Evolutionary conservation across 768 basidiomycete genomes (phyloP), one percentile per base, ranked within the genome.

Genomic region (Lactarius akahatsu): DNA sequence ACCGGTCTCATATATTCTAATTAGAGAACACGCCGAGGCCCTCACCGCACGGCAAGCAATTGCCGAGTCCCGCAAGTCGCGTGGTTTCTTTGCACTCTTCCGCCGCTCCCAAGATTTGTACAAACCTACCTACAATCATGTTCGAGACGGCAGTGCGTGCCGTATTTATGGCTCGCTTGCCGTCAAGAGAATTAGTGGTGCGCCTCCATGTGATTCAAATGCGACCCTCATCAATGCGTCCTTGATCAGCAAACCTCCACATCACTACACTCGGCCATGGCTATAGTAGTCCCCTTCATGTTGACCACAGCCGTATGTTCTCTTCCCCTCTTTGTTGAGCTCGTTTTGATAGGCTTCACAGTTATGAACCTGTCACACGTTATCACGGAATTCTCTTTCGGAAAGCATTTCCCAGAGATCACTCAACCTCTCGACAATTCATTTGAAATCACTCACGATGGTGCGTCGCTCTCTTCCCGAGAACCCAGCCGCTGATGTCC

Each of bases 281-380:
- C 28, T 99, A 99, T 73, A 81, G 89, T 55, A 94, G 91, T 69
- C 81, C 82, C n/a, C 84, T 92, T 64, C 96, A 98, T 75, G 91
- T 95, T 7, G 90, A 92, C 70, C 96, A 99, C 72, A 83, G 75
- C 9, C 76, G 96, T 96, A 72, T 69, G 91, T 83, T 8, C 16
- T 16, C 16, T 36, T 10, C 11, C 64, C 13, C 28, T 10, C 13
- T 16, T 20, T 26, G 20, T 34, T 38, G 1, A 57, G 5, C 34
- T 23, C 18, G 16, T 34, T 30, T 16, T 32, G 63, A 62, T 43
- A 13, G n/a, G 18, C 0, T 57, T 11, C 57, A 59, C 66, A 96
- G 94, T 88, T 71, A 95, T 98, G 93, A 99, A 99, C 73, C 83
- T 99, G 41, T 94, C 93, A 3, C 96, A 98, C 79, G 87, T 97